A percentile compares a stretch with the other conserved stretches of the same genome.
phyloP scores from a whole-genome alignment of 305 asterid genomes.

The Fraxinus albicans region DNA sequence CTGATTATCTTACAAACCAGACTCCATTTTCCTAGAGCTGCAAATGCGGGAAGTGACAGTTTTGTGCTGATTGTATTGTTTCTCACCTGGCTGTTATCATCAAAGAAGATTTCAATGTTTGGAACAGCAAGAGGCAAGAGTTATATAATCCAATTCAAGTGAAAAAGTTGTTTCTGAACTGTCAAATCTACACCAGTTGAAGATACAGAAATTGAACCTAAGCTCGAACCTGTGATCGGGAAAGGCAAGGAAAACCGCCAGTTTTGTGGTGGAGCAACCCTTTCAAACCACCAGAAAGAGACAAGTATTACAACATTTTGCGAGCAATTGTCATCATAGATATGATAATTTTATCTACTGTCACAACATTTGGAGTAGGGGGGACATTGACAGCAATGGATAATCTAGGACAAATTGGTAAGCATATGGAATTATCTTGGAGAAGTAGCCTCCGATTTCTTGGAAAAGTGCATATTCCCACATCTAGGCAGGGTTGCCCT shows the following conservation, averaged over 20 bases:
- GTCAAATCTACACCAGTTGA: conserved; percentile 14
- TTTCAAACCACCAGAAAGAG: conserved; percentile 54
- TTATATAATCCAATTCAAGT: background rate
- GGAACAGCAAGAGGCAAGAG: conserved; percentile 24
- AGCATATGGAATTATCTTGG: conserved; percentile 71
- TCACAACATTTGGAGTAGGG: conserved; percentile 50
- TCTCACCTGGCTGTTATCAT: conserved; percentile 36
- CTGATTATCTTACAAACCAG: conserved; percentile 43
- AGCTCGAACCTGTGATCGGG: background rate
- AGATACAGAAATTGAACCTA: background rate
- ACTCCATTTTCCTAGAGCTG: conserved; percentile 25
- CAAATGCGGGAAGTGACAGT: conserved; percentile 30
- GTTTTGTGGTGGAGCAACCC: conserved; percentile 36
- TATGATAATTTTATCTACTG: conserved; percentile 46
- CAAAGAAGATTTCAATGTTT: conserved; percentile 37
- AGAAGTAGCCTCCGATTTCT: conserved; percentile 28
- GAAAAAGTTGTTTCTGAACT: conserved; percentile 14
- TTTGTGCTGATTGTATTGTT: conserved; percentile 39
- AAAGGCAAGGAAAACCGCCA: background rate
- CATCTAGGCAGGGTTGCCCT: background rate
- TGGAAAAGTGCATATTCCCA: background rate
- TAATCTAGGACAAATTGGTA: conserved; percentile 63
- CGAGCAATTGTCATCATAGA: conserved; percentile 58
- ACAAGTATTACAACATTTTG: conserved; percentile 53
- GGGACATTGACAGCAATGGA: conserved; percentile 66